Percentiles rank a stretch among this genome's conserved stretches.
These are phyloP conservation scores for Candida tropicalis DNA, from an alignment of 1,139 yeast genomes.

Conservation along the genomic window DNA sequence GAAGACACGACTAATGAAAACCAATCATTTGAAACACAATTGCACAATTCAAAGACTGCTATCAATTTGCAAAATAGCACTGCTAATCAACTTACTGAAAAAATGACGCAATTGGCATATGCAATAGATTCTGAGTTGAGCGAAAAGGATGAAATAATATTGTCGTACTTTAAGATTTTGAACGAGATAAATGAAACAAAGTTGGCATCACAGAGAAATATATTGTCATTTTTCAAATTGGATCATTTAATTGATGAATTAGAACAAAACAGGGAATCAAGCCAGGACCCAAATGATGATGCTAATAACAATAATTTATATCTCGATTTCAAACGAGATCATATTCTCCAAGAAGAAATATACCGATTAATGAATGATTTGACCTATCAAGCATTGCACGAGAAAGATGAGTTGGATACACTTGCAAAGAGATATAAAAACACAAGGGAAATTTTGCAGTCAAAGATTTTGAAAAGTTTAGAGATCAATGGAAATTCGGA, in stretches of 20 bases:
- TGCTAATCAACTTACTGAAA: slow-evolving; percentile 41
- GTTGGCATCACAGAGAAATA: slow-evolving; percentile 35
- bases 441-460: slow-evolving; percentile 18
- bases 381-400: slow-evolving; percentile 38
- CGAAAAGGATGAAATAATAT: slow-evolving; percentile 39
- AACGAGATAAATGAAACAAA: slow-evolving; percentile 31
- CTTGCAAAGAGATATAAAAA: slow-evolving; percentile 21
- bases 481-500: background rate
- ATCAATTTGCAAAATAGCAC: slow-evolving; percentile 38
- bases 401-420: slow-evolving; percentile 32
- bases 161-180: slow-evolving; percentile 32
- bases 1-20: slow-evolving; percentile 20
- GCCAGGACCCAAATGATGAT: slow-evolving; percentile 16
- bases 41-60: slow-evolving; percentile 41
- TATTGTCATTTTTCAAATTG: slow-evolving; percentile 39
- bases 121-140: slow-evolving; percentile 44
- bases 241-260: slow-evolving; percentile 34
- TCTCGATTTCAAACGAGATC: slow-evolving; percentile 31
- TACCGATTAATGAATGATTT: slow-evolving; percentile 43
- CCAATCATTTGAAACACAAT: slow-evolving; percentile 42
- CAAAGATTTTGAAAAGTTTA: background rate
- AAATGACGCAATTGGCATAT: slow-evolving; percentile 42
- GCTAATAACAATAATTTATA: slow-evolving; percentile 9
- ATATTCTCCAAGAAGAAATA: slow-evolving; percentile 47
- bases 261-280: slow-evolving; percentile 9